Conservation (phyloP, 164 flowering plant species). For the Akebia trifoliata region DNA sequence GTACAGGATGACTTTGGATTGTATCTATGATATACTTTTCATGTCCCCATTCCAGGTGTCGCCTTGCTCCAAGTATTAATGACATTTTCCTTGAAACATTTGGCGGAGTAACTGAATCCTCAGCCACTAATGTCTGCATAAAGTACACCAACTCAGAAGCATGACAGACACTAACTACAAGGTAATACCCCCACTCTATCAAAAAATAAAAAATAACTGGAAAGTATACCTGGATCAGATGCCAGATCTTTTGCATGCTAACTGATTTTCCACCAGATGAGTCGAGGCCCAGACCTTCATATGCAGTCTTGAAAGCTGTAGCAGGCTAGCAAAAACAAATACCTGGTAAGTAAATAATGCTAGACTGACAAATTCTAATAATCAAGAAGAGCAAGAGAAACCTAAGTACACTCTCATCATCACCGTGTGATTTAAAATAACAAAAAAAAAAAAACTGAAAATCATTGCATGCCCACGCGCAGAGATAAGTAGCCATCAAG, state of each 20-base stretch:
- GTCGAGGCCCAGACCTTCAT: slow-evolving; percentile 61
- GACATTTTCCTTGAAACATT: slow-evolving; percentile 76
- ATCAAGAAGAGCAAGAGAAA: background rate
- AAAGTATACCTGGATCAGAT: slow-evolving; percentile 66
- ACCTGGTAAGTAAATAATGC: slow-evolving; percentile 1
- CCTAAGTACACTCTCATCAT: background rate
- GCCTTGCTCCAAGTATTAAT: slow-evolving; percentile 79
- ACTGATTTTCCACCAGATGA: slow-evolving; percentile 78
- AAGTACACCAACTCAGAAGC: background rate
- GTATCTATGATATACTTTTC: slow-evolving; percentile 84
- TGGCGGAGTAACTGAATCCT: slow-evolving; percentile 35
- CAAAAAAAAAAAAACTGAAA: no score
- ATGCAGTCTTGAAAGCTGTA: slow-evolving; percentile 74
- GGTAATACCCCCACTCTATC: background rate
- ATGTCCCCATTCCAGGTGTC: slow-evolving; percentile 94
- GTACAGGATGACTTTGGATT: slow-evolving; percentile 92
- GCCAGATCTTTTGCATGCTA: slow-evolving; percentile 94
- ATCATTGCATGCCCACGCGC: no score
- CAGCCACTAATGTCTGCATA: slow-evolving; percentile 61
- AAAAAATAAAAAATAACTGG: slow-evolving; percentile 1
- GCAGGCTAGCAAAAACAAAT: slow-evolving; percentile 55
- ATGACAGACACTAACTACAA: background rate
- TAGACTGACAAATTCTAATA: background rate
- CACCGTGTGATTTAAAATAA: no score
- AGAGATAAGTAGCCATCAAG: no score